These are phyloP conservation scores for Quercus berberidifolia DNA, from an alignment of 306 rosid genomes.

Conservation along the genomic window DNA sequence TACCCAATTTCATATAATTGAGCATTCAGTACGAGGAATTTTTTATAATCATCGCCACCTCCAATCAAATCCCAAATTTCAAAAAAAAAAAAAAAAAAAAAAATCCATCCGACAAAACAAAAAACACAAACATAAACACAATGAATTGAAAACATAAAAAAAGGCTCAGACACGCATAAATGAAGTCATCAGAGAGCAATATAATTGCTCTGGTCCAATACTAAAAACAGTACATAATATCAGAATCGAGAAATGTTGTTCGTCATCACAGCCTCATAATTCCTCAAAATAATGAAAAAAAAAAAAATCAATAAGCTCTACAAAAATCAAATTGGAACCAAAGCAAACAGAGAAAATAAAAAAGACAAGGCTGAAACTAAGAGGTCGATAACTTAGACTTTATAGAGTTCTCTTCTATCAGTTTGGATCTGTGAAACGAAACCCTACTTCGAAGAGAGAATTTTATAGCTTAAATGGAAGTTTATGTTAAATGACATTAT, in stretches of 20 bases:
- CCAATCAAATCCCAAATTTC: no score
- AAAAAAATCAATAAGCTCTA: neutral
- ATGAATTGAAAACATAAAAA: neutral
- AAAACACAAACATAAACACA: neutral
- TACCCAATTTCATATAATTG: no score
- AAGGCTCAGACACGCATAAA: constrained; percentile 87
- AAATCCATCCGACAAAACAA: neutral
- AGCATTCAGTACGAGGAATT: no score
- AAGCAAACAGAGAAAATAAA: neutral
- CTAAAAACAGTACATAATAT: constrained; percentile 12
- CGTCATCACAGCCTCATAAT: constrained; percentile 48
- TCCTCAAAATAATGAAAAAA: neutral
- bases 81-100: no score
- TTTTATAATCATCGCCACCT: no score
- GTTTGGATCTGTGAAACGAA: neutral
- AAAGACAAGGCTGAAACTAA: neutral
- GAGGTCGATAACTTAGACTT: no score
- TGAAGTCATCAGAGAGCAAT: constrained; percentile 46
- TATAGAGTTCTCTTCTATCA: neutral
- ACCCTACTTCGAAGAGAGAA: constrained; percentile 5
- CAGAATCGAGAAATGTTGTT: constrained; percentile 66
- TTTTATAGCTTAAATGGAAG: neutral
- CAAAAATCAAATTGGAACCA: neutral
- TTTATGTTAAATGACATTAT: neutral
- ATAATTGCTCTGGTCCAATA: constrained; percentile 29